Base-by-base conservation (phyloP, 1,139 yeast genomes). In the Yamadazyma atmosphaerica region DNA sequence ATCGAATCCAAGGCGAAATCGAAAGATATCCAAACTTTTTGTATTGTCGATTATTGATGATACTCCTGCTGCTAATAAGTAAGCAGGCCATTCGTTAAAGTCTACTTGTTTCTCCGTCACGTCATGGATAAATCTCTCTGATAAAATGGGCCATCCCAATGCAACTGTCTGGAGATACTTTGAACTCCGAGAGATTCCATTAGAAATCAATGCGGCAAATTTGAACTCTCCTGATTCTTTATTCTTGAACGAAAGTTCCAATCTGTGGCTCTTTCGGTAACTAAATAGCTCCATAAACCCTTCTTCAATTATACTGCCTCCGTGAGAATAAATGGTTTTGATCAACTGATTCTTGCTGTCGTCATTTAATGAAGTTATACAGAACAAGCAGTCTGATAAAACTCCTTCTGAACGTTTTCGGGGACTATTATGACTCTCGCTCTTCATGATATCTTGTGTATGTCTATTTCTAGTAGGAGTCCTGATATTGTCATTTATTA, bases 91-190 rank as follows among this genome's bases (percentile, higher is more conserved):
- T 19, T 58, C 49, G 8, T 51, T 45, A 3, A 65, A 53, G 12
- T 43, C 38, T 0, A 41, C 26, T 0, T 45, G 39, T 29, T 59
- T 55, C 4, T 12, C 12, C 1, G 77, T 51, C 40, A 85, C 74
- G 45, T 82, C 84, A n/a, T 62, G 58, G 8, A 90, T 67, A 49
- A 76, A 89, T 11, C 64, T 58, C 44, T 76, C 74, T 3, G 87
- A 80, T 23, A 90, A 54, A 14, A 88, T 76, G 1, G 98, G 98
- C 95, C 96, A 88, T 2, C 95, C 94, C 32, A 89, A 58, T 0
- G 95, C 88, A n/a, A 89, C 61, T 0, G 86, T 81, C 54, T 88
- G 95, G n/a, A 89, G 59, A 54, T 85, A 90, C 54, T 88, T 88
- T 15, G 83, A 74, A 39, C 88, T 86, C 32, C 95, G 68, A 24